Conservation (phyloP, 352 stramenopile species). For the Pythium coloratum region DNA sequence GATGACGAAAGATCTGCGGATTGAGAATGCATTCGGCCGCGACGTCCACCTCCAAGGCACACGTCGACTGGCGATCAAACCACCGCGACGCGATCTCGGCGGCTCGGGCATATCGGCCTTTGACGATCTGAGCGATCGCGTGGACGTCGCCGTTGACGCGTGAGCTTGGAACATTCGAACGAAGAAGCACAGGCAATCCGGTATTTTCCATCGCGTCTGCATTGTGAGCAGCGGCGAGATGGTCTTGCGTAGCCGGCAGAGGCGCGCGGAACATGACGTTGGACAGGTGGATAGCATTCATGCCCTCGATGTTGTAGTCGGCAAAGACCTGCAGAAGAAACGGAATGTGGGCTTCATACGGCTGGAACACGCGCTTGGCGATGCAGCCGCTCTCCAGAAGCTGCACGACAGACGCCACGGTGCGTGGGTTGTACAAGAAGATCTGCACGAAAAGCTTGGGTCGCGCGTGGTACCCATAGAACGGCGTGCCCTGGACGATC, state of each 20-base stretch:
- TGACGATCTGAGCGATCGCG: slow-evolving; percentile 27
- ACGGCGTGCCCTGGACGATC: slow-evolving; percentile 85
- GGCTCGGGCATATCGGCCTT: slow-evolving; percentile 26
- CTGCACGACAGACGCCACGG: slow-evolving; percentile 60
- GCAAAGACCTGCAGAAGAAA: slow-evolving; percentile 90
- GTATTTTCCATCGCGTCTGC: not conserved
- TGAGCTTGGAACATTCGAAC: slow-evolving; percentile 36
- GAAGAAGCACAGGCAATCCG: slow-evolving; percentile 34
- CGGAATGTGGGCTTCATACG: slow-evolving; percentile 88
- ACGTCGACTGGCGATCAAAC: slow-evolving; percentile 74
- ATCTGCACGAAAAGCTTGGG: slow-evolving; percentile 87
- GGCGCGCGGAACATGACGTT: slow-evolving; percentile 79
- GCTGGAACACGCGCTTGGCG: slow-evolving; percentile 71
- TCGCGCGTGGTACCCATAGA: slow-evolving; percentile 85
- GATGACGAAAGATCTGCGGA: slow-evolving; percentile 38
- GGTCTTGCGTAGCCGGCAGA: slow-evolving; percentile 51
- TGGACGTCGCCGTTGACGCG: slow-evolving; percentile 25
- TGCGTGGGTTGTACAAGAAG: slow-evolving; percentile 84
- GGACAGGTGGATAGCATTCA: slow-evolving; percentile 78
- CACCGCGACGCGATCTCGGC: slow-evolving; percentile 35
- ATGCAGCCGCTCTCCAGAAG: slow-evolving; percentile 85
- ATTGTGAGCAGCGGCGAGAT: slow-evolving; percentile 32
- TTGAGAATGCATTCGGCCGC: slow-evolving; percentile 72
- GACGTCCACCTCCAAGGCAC: slow-evolving; percentile 72
- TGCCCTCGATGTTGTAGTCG: slow-evolving; percentile 93